These are phyloP conservation scores for Cicer cuneatum DNA, from an alignment of 306 rosid genomes.

Conservation along the genomic window DNA sequence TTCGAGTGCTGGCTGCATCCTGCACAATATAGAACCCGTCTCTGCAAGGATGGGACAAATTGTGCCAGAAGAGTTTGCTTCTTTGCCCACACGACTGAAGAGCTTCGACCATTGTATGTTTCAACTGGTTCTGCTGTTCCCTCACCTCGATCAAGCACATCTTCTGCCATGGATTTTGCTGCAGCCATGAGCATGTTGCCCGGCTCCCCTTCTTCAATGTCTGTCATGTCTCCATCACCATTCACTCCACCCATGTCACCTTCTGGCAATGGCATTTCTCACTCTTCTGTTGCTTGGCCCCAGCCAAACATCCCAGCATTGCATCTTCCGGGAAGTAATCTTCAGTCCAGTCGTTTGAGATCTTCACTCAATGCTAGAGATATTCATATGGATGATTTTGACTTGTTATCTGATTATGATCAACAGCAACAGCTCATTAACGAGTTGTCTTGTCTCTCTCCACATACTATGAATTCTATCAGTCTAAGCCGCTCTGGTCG, in stretches of 20 bases:
- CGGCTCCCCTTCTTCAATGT: conserved; percentile 84
- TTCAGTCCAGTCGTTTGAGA: conserved; percentile 90
- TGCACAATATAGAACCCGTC: conserved; percentile 89
- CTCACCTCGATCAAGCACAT: conserved; percentile 81
- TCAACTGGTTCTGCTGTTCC: conserved; percentile 96
- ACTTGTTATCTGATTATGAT: conserved; percentile 72
- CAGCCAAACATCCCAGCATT: conserved; percentile 91
- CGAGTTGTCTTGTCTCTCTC: conserved; percentile 74
- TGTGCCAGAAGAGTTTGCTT: conserved; percentile 93
- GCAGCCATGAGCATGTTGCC: conserved; percentile 91
- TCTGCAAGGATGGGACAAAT: conserved; percentile 84
- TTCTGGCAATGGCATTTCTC: conserved; percentile 81
- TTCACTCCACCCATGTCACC: conserved; percentile 96
- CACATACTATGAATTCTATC: conserved; percentile 68
- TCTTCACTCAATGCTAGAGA: conserved; percentile 88
- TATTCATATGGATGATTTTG: conserved; percentile 69
- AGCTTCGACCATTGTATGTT: conserved; percentile 84
- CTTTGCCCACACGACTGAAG: conserved; percentile 89
- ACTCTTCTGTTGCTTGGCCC: conserved; percentile 74
- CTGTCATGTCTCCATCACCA: conserved; percentile 85
- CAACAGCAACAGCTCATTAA: conserved; percentile 81
- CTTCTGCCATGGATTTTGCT: conserved; percentile 88
- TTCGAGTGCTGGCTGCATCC: conserved; percentile 99
- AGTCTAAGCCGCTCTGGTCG: conserved; percentile 78
- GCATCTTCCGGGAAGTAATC: conserved; percentile 88